Evolutionary conservation across 176 grass and related monocot species (phyloP), one percentile per base, ranked within the genome.

Genomic region (Oryza coarctata): DNA sequence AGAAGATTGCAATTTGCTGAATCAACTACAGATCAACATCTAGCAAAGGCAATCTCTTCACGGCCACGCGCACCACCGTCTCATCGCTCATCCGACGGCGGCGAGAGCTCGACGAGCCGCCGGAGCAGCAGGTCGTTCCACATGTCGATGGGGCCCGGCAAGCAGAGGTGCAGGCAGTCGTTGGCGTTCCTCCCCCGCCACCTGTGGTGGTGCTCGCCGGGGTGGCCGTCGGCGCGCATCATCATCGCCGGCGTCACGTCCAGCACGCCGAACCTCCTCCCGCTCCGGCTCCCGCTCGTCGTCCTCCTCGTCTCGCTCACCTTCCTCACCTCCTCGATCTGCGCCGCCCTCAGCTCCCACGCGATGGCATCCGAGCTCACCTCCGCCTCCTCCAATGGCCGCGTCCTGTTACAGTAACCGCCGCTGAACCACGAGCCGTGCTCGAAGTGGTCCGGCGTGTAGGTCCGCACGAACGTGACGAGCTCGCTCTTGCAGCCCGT

Each of bases 221-320:
- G 95, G 77, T 97, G 95, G 7, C 83, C 95, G 29, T 97, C 95
- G 34, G 90, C 95, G 55, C 95, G 87, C 69, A 93, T 45, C 95
- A 97, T 97, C 95, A 89, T 97, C 23, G 96, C 91, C 73, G 65
- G 91, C 18, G 93, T 99, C 50, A 95, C 91, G 70, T 99, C 93
- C 64, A 95, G 71, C 27, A 95, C 29, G 28, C 80, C 89, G 61
- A 92, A 91, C 76, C 44, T 74, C 33, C 29, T 68, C 33, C 29
- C 63, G n/a, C n/a, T n/a, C n/a, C n/a, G n/a, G 10, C 50, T 68
- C 6, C 58, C 80, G 11, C 57, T 25, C 76, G 2, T 39, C 38
- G 9, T 39, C 38, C 2, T 41, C 12, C 22, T 8, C 15, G 34
- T 2, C 71, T 75, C 39, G 39, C 31, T 87, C 55, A 66, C 68